Base-by-base conservation (phyloP, 2,329 filamentous ascomycete species). In the Talaromyces sp. region DNA sequence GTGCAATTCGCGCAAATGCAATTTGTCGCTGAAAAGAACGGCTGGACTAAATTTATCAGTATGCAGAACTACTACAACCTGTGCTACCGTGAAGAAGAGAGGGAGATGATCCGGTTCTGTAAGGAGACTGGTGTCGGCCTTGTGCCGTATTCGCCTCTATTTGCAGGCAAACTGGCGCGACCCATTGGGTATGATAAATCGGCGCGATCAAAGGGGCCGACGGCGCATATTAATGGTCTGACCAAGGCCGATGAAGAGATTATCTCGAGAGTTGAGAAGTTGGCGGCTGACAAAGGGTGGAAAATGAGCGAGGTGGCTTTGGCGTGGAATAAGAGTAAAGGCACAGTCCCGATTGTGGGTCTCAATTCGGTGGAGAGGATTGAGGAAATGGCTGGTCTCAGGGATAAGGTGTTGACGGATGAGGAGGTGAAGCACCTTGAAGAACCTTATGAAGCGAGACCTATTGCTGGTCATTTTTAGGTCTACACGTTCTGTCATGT, bases 21-120 rank as follows among this genome's bases (percentile, higher is more conserved):
- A 72, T 83, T 83, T 68, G 78, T 79, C n/a, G 85, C 86, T 6
- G 81, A 85, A 69, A 81, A 80, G 73, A 72, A 85, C 59, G 80
- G 82, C 15, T 87, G 85, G 85, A 85, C 83, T 25, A 83, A 86
- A 69, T 87, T 87, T 70, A 75, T 86, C 59, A 81, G 77, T 13
- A 87, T 64, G 62, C 62, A 64, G 33, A 64, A 64, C 22, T 64
- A 64, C 27, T 64, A 64, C n/a, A 87, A 84, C 84, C 77, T 86
- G 1, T 73, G 86, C 4, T 87, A 87, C 70, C 82, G 87, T 3
- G 87, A 89, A 70, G 87, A 89, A 68, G 86, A 85, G 72, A 75
- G 83, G 0, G 83, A 85, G 68, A 85, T 85, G 83, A 83, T 78
- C 65, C 76, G 77, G 7, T 83, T 80, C 67, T 84, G 82, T 67